These are phyloP conservation scores for Spathaspora boniae DNA, from an alignment of 805 yeast species.

Conservation along the genomic window DNA sequence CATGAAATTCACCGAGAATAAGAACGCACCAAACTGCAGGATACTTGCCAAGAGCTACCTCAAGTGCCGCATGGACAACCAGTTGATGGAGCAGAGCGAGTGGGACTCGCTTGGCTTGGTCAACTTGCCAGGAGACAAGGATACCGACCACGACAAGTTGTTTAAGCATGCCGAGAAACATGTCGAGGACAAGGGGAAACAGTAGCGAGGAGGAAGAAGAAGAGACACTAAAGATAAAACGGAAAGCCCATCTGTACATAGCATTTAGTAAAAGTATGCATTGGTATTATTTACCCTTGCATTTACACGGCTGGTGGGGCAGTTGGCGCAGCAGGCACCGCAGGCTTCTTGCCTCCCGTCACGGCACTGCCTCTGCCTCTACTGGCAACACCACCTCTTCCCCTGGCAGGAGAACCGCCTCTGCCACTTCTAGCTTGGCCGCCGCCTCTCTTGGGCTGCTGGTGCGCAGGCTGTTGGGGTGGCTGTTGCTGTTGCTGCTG, in stretches of 20 bases:
- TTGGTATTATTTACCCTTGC: no score
- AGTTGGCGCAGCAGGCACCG: no score
- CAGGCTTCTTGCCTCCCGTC: no score
- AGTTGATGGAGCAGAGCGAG: slow-evolving; percentile 38
- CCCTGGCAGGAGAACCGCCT: slow-evolving; percentile 13
- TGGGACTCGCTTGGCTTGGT: slow-evolving; percentile 44
- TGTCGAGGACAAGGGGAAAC: not conserved
- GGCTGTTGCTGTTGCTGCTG: slow-evolving; percentile 10
- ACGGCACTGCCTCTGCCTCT: slow-evolving; percentile 9
- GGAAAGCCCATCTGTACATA: no score
- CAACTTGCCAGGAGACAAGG: slow-evolving; percentile 36
- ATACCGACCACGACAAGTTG: slow-evolving; percentile 6
- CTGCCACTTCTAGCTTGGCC: slow-evolving; percentile 18
- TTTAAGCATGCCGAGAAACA: slow-evolving; percentile 4
- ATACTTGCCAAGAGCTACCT: slow-evolving; percentile 76
- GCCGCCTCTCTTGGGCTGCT: slow-evolving; percentile 4
- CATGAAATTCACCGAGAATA: slow-evolving; percentile 70
- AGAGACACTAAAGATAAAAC: no score
- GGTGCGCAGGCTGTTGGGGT: not conserved
- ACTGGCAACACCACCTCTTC: slow-evolving; percentile 14
- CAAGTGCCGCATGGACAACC: slow-evolving; percentile 83
- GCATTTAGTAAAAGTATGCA: no score
- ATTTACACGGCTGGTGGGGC: no score
- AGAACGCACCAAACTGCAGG: slow-evolving; percentile 90
- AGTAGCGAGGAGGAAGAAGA: not conserved